Percentiles rank a stretch among this genome's conserved stretches.
Conservation (phyloP, 768 basidiomycete genomes). For the Sutorius australiensis region DNA sequence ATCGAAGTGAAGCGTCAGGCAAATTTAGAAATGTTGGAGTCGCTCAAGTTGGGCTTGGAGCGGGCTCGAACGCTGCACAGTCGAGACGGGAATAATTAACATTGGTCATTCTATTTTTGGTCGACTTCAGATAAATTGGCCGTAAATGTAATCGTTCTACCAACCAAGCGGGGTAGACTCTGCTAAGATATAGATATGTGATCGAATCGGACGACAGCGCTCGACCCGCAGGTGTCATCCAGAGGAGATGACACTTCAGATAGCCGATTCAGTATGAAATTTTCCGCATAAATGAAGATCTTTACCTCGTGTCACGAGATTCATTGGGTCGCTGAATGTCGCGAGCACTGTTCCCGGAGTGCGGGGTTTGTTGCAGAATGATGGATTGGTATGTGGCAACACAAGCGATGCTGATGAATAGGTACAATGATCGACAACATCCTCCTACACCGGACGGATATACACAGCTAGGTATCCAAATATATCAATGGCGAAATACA, state of each 20-base stretch:
- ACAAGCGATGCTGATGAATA: neutral
- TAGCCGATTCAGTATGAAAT: no score
- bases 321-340: no score
- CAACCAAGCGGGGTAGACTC: no score
- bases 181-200: no score
- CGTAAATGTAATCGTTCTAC: neutral
- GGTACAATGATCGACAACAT: neutral
- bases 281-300: no score
- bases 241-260: no score
- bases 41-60: conserved; percentile 24
- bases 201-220: no score
- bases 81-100: neutral
- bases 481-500: neutral
- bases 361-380: neutral
- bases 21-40: conserved; percentile 24
- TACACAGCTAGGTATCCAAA: conserved; percentile 2
- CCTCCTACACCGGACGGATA: neutral
- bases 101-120: neutral
- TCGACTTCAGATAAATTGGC: neutral
- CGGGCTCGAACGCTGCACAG: conserved; percentile 7
- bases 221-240: no score
- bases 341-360: neutral
- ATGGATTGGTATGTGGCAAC: neutral
- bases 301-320: no score
- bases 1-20: conserved; percentile 37